Evolutionary conservation across 768 basidiomycete genomes (phyloP).

Genomic region (Gyrodon lividus): DNA sequence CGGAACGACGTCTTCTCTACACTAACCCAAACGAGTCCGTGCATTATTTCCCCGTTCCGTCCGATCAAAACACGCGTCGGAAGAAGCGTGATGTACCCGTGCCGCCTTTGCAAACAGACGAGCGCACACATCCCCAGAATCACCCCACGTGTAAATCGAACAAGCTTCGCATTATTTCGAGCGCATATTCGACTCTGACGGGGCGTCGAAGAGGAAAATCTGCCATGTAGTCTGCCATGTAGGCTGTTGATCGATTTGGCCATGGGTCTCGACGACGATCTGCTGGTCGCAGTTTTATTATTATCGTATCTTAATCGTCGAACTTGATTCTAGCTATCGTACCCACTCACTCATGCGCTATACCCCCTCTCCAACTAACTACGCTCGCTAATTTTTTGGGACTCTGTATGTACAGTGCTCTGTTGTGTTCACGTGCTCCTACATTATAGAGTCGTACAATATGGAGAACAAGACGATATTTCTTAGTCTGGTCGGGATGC

Average conservation of each 20-base stretch:
- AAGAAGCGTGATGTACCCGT: slow-evolving; percentile 15
- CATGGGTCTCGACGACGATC: neutral
- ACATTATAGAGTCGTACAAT: neutral
- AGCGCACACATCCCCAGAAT: neutral
- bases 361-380: neutral
- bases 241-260: neutral
- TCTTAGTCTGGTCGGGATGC: too few relatives aligned
- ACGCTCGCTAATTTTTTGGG: neutral
- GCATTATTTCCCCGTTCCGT: slow-evolving; percentile 12
- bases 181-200: slow-evolving; percentile 22
- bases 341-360: neutral
- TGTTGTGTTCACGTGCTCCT: neutral
- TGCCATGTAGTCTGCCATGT: neutral
- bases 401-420: neutral
- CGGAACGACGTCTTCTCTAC: slow-evolving; percentile 15
- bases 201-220: slow-evolving; percentile 15
- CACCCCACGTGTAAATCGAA: slow-evolving; percentile 13
- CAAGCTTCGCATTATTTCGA: slow-evolving; percentile 27
- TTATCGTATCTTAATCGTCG: neutral
- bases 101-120: slow-evolving; percentile 4
- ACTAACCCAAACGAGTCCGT: slow-evolving; percentile 18
- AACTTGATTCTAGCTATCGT: neutral
- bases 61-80: neutral
- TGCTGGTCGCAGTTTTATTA: neutral
- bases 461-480: neutral